Evolutionary conservation across 164 flowering plant genomes (phyloP).

Genomic region (Annona cherimola): DNA sequence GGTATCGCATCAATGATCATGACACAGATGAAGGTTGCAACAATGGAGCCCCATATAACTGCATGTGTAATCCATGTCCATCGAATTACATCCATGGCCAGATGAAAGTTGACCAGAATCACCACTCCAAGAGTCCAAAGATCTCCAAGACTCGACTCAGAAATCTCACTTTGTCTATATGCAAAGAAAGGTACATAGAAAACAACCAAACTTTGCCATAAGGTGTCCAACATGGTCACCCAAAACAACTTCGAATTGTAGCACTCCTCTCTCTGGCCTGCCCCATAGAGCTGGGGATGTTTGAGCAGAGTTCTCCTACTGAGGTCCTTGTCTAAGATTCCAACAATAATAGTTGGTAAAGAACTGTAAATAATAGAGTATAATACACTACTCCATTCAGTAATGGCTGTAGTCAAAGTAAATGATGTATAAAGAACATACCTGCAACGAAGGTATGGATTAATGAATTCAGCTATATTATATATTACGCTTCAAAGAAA

Average conservation of each 20-base stretch:
- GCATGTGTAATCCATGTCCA: constrained; percentile 90
- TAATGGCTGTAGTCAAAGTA: constrained; percentile 79
- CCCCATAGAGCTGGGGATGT: constrained; percentile 77
- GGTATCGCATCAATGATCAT: constrained; percentile 72
- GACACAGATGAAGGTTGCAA: constrained; percentile 71
- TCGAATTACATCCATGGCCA: constrained; percentile 85
- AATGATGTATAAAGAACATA: constrained; percentile 72
- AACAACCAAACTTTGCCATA: constrained; percentile 81
- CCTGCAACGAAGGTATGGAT: constrained; percentile 40
- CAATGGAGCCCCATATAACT: constrained; percentile 86
- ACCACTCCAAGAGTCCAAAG: constrained; percentile 89
- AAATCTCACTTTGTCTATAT: constrained; percentile 59
- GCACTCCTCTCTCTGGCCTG: constrained; percentile 76
- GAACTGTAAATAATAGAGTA: constrained; percentile 85
- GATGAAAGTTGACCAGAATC: constrained; percentile 75
- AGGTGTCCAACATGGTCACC: constrained; percentile 82
- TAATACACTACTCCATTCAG: constrained; percentile 87
- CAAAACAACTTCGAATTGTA: constrained; percentile 69
- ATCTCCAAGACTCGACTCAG: constrained; percentile 71
- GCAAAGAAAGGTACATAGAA: constrained; percentile 73
- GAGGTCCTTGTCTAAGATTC: constrained; percentile 85
- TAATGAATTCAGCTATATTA: too few species aligned
- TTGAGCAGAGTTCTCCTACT: constrained; percentile 61
- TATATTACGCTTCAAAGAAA: too few species aligned
- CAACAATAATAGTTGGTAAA: constrained; percentile 79